Conservation (phyloP, 805 yeast genomes). For the Debaryomyces tyrocola region DNA sequence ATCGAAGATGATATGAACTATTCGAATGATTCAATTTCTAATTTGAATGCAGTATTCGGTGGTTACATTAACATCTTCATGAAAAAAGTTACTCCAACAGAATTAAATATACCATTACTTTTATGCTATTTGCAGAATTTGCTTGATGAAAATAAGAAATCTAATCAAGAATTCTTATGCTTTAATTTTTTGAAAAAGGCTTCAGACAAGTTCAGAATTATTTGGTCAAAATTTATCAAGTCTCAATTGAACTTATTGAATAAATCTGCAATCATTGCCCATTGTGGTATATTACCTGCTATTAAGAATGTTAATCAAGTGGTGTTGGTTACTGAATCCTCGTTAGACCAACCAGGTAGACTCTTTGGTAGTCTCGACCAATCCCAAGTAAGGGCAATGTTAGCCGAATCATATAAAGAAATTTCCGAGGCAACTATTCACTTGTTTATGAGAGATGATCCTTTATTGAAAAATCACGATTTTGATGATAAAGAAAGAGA, state of each 20-base stretch:
- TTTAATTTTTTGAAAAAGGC: conserved; percentile 51
- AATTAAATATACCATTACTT: conserved; percentile 33
- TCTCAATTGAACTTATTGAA: conserved; percentile 47
- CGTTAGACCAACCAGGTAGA: conserved; percentile 22
- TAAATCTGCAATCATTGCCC: conserved; percentile 35
- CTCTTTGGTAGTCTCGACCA: conserved; percentile 16
- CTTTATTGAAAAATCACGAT: conserved; percentile 41
- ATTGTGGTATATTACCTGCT: conserved; percentile 35
- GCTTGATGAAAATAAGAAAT: conserved; percentile 38
- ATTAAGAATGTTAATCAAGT: conserved; percentile 35
- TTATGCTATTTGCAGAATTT: conserved; percentile 28
- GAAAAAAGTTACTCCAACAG: conserved; percentile 37
- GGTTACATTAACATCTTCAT: conserved; percentile 33
- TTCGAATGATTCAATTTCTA: conserved; percentile 46
- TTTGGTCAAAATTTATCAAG: conserved; percentile 62
- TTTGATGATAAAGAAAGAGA: conserved; percentile 46
- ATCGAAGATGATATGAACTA: conserved; percentile 36
- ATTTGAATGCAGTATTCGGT: conserved; percentile 50
- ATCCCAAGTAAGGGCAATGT: conserved; percentile 19
- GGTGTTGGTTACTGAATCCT: conserved; percentile 32
- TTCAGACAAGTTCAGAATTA: conserved; percentile 47
- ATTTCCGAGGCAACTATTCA: conserved; percentile 34
- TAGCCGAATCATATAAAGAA: conserved; percentile 30
- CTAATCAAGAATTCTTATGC: conserved; percentile 64
- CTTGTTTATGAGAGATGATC: conserved; percentile 41